Conservation (phyloP, 1,284 basidiomycete species). For the Sporisorium iseilematis-ciliati region DNA sequence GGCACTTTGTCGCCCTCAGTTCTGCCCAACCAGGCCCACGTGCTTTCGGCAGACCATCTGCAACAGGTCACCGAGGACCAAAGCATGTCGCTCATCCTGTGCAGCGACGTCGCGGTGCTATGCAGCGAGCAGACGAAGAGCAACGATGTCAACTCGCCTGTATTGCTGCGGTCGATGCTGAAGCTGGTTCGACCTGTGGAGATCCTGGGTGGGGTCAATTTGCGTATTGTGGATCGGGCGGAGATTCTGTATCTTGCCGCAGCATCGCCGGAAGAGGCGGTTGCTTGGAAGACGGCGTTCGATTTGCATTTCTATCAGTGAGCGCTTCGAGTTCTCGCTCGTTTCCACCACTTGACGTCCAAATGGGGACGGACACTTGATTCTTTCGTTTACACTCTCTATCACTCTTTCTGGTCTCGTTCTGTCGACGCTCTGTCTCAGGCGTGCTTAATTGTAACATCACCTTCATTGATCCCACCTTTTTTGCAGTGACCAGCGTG, state of each 20-base stretch:
- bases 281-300: constrained; percentile 56
- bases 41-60: constrained; percentile 88
- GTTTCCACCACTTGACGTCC: not conserved
- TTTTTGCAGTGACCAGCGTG: not conserved
- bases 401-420: constrained; percentile 1
- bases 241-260: constrained; percentile 58
- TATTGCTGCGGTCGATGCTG: constrained; percentile 32
- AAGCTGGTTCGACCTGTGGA: constrained; percentile 45
- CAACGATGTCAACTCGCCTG: constrained; percentile 24
- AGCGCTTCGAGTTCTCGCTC: not conserved
- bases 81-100: constrained; percentile 75
- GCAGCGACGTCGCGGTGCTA: constrained; percentile 91
- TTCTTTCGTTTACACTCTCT: constrained; percentile 2
- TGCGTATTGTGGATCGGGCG: constrained; percentile 56
- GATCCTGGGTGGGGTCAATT: constrained; percentile 39
- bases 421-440: not conserved
- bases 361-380: not conserved
- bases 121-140: constrained; percentile 77
- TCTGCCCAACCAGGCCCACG: constrained; percentile 55
- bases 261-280: constrained; percentile 38
- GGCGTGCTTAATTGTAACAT: constrained; percentile 31
- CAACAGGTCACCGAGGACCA: constrained; percentile 72
- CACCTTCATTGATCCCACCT: constrained; percentile 16
- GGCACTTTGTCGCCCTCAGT: constrained; percentile 8
- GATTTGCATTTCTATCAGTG: constrained; percentile 52